Evolutionary conservation across 2,329 filamentous ascomycete genomes (phyloP), one percentile per base, ranked within the genome.

Genomic region (Exophiala xenobiotica): DNA sequence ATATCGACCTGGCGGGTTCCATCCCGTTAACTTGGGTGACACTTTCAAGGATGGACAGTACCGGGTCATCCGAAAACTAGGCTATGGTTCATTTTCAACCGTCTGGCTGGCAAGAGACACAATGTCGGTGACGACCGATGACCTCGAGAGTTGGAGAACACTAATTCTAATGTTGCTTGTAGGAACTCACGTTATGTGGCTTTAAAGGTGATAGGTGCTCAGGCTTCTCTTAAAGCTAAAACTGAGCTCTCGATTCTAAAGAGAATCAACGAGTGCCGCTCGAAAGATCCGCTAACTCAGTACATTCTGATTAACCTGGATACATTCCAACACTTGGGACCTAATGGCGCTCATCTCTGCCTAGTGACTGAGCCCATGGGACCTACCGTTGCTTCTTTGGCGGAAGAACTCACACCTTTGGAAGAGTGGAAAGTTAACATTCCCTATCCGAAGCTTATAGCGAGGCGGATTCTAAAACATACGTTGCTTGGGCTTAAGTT

Each of bases 1-100:
- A 9, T 68, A 70, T 39, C 12, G 47, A 9, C 62, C 61, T 2
- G 55, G 58, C 20, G 59, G 68, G 9, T 68, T 66, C 44, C 65
- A 72, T 45, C 65, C 67, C 14, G 56, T 70, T 6, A 47, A 46
- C 1, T 54, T 71, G 1, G 67, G 64, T 8, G 62, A 68, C 43
- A 37, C 14, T 8, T 56, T 70, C 6, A 53, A 59, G n/a, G 22
- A 61, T 29, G 62, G 54, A 12, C 43, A 39, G 11, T 53, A 53
- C 29, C 4, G 27, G 11, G 40, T 50, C 9, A 31, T 53, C 18
- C 51, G 43, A n/a, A 53, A 53, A 33, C 46, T 53, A 12, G 51
- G 51, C 22, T 33, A 49, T 18, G 51, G 51, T 16, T 31, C 29
- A 11, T 53, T 44, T 29, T 27, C 24, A 27, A 27, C 24, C 24